Conservation (phyloP, 2,329 filamentous ascomycete genomes). For the Clonostachys rhizophaga region DNA sequence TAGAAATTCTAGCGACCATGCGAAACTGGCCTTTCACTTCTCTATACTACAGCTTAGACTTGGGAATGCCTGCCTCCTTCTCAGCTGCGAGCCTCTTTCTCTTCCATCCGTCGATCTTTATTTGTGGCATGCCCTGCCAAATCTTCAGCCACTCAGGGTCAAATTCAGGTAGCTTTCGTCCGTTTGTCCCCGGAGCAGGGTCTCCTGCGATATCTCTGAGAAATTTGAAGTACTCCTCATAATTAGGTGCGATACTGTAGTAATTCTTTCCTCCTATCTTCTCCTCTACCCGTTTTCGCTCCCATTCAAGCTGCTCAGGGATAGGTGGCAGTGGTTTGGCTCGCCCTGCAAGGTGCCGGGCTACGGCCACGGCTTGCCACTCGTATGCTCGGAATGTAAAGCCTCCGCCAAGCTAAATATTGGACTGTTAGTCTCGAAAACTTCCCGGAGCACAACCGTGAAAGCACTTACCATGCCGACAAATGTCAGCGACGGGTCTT, state of each 20-base stretch:
- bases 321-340: conserved; percentile 32
- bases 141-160: neutral
- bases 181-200: neutral
- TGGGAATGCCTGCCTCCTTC: too few relatives aligned
- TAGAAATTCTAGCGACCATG: too few relatives aligned
- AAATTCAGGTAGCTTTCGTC: neutral
- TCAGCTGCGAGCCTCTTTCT: neutral
- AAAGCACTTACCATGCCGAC: neutral
- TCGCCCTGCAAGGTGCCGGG: conserved; percentile 51
- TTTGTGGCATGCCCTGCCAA: neutral
- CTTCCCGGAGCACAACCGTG: neutral
- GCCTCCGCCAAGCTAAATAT: conserved; percentile 27
- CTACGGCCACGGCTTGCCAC: conserved; percentile 61
- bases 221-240: conserved; percentile 60
- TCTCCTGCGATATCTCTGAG: conserved; percentile 43
- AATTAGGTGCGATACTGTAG: conserved; percentile 47
- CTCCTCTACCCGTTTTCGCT: conserved; percentile 27
- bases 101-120: neutral
- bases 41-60: too few relatives aligned
- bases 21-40: too few relatives aligned
- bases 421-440: too few relatives aligned
- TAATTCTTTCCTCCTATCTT: conserved; percentile 50
- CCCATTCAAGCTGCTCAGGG: too few relatives aligned
- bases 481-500: neutral
- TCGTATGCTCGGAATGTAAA: conserved; percentile 66